Conservation (phyloP, 2,329 filamentous ascomycete genomes). For the Paracamarosporium sp. region DNA sequence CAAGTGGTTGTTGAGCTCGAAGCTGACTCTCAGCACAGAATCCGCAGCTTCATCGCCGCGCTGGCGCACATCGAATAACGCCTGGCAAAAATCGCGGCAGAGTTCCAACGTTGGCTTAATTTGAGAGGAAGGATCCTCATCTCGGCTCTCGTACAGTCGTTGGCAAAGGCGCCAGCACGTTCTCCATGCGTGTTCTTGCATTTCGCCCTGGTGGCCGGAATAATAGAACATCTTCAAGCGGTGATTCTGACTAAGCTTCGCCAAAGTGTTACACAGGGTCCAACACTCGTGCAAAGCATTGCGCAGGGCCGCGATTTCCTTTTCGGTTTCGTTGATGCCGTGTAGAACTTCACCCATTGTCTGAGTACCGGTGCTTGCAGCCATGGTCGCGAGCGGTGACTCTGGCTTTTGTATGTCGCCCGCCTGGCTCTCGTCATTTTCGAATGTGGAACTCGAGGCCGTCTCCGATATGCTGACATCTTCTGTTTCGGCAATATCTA, state of each 20-base stretch:
- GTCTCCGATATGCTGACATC: constrained; percentile 43
- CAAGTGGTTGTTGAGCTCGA: constrained; percentile 93
- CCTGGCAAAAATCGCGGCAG: constrained; percentile 90
- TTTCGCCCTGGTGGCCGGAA: constrained; percentile 71
- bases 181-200: constrained; percentile 89
- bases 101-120: constrained; percentile 81
- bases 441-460: constrained; percentile 36
- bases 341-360: constrained; percentile 61
- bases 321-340: constrained; percentile 64
- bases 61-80: constrained; percentile 84
- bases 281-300: constrained; percentile 86
- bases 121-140: constrained; percentile 72
- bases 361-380: constrained; percentile 35
- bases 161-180: constrained; percentile 94
- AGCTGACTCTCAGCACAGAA: constrained; percentile 88
- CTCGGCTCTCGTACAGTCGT: constrained; percentile 80
- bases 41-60: constrained; percentile 81
- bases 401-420: constrained; percentile 41
- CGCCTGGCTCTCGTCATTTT: constrained; percentile 41
- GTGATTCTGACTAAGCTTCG: constrained; percentile 83
- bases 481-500: constrained; percentile 56
- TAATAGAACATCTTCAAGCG: constrained; percentile 79
- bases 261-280: constrained; percentile 91
- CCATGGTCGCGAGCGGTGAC: constrained; percentile 10
- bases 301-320: constrained; percentile 72